Evolutionary conservation across 441 rosid species (phyloP), one percentile per base, ranked within the genome.

Genomic region (Gossypium lobatum): DNA sequence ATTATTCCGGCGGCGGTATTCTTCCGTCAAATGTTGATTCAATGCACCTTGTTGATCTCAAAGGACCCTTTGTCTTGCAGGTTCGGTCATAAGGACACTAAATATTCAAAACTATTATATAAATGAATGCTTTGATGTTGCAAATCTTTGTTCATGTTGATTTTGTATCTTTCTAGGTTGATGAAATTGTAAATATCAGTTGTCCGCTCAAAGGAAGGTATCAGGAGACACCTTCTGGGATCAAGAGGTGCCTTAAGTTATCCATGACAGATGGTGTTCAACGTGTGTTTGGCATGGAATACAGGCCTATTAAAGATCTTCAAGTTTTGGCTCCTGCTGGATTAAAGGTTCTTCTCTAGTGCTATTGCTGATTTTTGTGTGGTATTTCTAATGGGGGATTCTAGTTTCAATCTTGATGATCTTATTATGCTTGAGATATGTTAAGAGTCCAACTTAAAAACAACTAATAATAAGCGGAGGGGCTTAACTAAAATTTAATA

Each of bases 201-300:
- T 84, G 88, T 60, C 87, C 98, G 26, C 91, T 95, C 37, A 82
- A 85, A 76, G 89, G 90, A 64, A 85, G 98, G 81, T 93, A 89
- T 70, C 88, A 90, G 52, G 91, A 88, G 14, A 85, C 84, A 21
- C 76, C 87, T 64, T 54, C 88, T 20, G 96, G 98, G 67, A 74
- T 83, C 77, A 93, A 95, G 87, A 86, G 98, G 83, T 89, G 99
- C 79, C 91, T 93, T 71, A 95, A 95, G 83, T 70, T 95, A 75
- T 89, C 93, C 16, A 87, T 93, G 95, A 93, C 99, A 0, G 98
- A 95, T 80, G 99, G 98, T 70, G 81, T 85, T 75, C 99, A 93
- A 64, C 97, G 93, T 8, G 88, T 95, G 46, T 95, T 90, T 67
- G 99, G 91, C 37, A 86, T 91, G 88, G 99, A 95, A 75, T 93